A percentile compares a stretch with the other conserved stretches of the same genome.
Conservation (phyloP, 495 filamentous ascomycete species). For the Tuber melanosporum region DNA sequence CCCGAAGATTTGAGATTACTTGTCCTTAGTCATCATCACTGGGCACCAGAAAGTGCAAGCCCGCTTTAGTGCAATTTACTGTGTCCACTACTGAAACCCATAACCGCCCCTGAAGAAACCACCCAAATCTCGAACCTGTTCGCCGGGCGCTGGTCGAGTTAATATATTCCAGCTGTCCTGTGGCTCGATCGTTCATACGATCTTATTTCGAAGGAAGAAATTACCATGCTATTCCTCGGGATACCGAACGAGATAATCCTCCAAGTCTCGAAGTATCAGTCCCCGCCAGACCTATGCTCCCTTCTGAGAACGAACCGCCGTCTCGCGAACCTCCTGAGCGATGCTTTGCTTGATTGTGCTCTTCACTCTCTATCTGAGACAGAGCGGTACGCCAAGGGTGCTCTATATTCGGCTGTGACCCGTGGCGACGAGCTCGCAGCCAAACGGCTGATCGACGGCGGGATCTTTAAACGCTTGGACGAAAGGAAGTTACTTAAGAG, state of each 20-base stretch:
- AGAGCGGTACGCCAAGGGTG: slow-evolving; percentile 1
- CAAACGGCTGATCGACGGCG: slow-evolving; percentile 3
- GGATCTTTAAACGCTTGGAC: background rate
- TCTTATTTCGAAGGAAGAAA: background rate
- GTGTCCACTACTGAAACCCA: background rate
- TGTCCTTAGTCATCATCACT: background rate
- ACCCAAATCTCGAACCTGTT: background rate
- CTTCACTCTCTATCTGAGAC: background rate
- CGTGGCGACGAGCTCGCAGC: background rate
- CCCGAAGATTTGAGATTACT: background rate
- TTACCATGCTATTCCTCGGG: background rate
- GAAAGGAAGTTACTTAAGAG: background rate
- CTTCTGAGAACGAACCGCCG: background rate
- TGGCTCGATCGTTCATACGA: background rate
- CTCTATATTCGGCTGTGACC: background rate
- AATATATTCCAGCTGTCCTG: background rate
- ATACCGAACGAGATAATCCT: background rate
- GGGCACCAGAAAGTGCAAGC: background rate
- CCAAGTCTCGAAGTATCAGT: background rate
- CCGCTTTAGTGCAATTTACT: background rate
- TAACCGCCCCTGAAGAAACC: background rate
- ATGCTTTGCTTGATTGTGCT: background rate
- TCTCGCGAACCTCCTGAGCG: background rate
- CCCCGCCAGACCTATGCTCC: slow-evolving; percentile 1
- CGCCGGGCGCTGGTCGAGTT: background rate